These are phyloP conservation scores for Lachnellula occidentalis DNA, from an alignment of 2,329 filamentous ascomycete species.

Conservation along the genomic window DNA sequence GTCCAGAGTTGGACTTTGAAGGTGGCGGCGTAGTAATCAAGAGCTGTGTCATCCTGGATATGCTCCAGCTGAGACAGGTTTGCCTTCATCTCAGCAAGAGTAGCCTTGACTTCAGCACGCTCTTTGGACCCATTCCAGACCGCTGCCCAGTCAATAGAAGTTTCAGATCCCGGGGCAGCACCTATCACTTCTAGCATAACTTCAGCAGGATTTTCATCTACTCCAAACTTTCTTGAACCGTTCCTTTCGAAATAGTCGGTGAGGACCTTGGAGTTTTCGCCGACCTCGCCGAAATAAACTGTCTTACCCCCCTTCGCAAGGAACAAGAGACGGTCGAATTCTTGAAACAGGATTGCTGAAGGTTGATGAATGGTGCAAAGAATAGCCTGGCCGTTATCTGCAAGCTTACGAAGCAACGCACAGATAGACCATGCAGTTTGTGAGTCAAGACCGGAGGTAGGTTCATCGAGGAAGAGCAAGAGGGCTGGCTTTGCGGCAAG, in stretches of 20 bases:
- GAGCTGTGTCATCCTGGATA: constrained; percentile 22
- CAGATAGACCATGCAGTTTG: constrained; percentile 93
- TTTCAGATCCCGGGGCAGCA: constrained; percentile 57
- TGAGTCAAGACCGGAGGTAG: constrained; percentile 87
- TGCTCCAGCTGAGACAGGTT: constrained; percentile 32
- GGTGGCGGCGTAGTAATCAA: constrained; percentile 59
- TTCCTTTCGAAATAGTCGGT: constrained; percentile 73
- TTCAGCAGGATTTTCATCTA: constrained; percentile 72
- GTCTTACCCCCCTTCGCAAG: constrained; percentile 69
- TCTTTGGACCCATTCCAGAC: constrained; percentile 53
- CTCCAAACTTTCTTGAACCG: constrained; percentile 58
- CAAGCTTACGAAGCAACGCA: constrained; percentile 81
- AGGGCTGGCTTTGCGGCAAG: constrained; percentile 86
- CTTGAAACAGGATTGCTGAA: constrained; percentile 91
- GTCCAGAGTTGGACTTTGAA: constrained; percentile 48
- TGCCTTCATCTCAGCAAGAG: constrained; percentile 49
- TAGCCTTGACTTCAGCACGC: constrained; percentile 33
- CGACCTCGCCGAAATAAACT: constrained; percentile 78
- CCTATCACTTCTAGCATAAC: constrained; percentile 67
- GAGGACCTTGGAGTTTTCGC: constrained; percentile 61
- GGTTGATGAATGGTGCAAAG: constrained; percentile 98
- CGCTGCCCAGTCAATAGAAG: constrained; percentile 57
- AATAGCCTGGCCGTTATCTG: constrained; percentile 83
- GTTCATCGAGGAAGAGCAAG: constrained; percentile 89
- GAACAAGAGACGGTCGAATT: constrained; percentile 78